A percentile compares a stretch with the other conserved stretches of the same genome.
These are phyloP conservation scores for Sphaerulina vaccinii DNA, from an alignment of 2,329 filamentous ascomycete genomes.

Conservation along the genomic window DNA sequence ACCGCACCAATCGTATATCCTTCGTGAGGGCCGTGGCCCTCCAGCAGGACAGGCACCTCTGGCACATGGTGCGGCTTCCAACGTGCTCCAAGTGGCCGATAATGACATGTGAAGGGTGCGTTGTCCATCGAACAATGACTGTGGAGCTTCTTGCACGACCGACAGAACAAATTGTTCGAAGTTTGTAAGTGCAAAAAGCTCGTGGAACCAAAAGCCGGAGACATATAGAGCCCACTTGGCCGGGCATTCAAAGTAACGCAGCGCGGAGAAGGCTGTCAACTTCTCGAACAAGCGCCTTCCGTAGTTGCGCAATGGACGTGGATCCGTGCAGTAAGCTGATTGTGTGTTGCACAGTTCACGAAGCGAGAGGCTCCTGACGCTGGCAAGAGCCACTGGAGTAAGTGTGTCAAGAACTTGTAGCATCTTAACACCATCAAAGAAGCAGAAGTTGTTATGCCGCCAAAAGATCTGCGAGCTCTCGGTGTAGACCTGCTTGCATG, in stretches of 20 bases:
- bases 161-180: not conserved
- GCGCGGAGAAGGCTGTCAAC: not conserved
- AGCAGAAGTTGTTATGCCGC: too few relatives aligned
- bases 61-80: not conserved
- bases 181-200: not conserved
- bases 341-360: too few relatives aligned
- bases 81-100: not conserved
- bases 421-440: too few relatives aligned
- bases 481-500: not conserved
- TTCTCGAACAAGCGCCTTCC: not conserved
- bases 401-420: too few relatives aligned
- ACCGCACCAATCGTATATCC: not conserved
- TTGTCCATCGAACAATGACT: not conserved
- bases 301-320: too few relatives aligned
- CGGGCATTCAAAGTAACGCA: not conserved
- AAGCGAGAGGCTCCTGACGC: not conserved
- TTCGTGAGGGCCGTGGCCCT: too few relatives aligned
- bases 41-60: not conserved
- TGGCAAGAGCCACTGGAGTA: not conserved
- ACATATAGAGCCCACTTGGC: not conserved
- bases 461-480: too few relatives aligned
- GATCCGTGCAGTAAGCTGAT: too few relatives aligned
- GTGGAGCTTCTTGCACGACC: not conserved
- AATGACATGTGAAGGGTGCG: not conserved
- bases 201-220: not conserved